phyloP scores from a whole-genome alignment of 2,329 filamentous ascomycete species.

The Xylaria sp. region DNA sequence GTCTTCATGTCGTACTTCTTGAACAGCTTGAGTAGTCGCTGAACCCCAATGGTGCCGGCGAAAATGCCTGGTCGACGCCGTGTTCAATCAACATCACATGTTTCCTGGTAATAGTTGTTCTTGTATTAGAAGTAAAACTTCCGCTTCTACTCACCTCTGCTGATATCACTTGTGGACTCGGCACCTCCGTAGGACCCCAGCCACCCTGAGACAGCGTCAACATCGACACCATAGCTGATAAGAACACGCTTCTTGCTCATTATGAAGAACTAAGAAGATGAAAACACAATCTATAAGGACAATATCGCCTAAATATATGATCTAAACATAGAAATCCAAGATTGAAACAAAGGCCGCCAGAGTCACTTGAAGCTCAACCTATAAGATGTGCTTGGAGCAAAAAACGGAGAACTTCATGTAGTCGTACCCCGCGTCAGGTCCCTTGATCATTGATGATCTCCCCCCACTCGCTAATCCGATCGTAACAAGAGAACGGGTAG shows the following conservation, averaged over 20 bases:
- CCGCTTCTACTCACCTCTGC: conserved; percentile 61
- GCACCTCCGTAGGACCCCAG: conserved; percentile 79
- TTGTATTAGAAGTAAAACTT: not conserved
- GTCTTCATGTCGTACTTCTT: conserved; percentile 65
- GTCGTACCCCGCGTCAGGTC: not conserved
- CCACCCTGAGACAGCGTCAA: conserved; percentile 82
- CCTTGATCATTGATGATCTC: not conserved
- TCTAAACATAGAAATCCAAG: not conserved
- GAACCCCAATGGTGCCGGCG: conserved; percentile 73
- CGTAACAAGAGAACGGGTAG: not conserved
- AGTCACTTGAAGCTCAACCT: not conserved
- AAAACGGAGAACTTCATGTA: not conserved
- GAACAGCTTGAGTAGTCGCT: conserved; percentile 71
- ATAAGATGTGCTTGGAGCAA: not conserved
- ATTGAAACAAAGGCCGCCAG: not conserved
- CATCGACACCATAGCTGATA: conserved; percentile 73
- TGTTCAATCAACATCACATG: not conserved
- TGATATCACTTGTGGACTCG: conserved; percentile 77
- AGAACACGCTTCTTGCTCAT: conserved; percentile 32
- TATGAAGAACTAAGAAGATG: not conserved
- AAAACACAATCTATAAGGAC: not conserved
- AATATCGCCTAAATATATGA: not conserved
- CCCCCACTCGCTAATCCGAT: not conserved
- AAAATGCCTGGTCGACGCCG: conserved; percentile 58
- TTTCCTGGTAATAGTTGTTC: too few species aligned